Base-by-base conservation (phyloP, 108 stramenopile genomes). In the Nitzschia sp. region DNA sequence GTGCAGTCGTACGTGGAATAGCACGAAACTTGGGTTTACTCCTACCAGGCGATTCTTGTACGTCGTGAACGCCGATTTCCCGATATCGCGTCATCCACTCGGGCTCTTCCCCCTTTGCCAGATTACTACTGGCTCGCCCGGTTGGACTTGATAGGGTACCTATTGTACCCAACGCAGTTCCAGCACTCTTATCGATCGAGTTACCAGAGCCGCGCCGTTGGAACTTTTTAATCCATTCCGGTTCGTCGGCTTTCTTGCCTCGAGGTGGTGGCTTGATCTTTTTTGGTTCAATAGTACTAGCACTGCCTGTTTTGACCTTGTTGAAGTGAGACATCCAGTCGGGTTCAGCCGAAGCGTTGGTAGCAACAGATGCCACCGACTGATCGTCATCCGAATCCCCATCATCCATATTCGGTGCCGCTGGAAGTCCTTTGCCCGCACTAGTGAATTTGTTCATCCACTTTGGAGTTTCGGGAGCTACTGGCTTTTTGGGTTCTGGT, bases 391-490 rank as follows among this genome's bases (percentile, higher is more conserved):
- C 66, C 0, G 29, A 44, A 36, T 68, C 41, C 1, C 33, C 50
- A 19, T 52, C 50, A 16, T 65, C 64, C 32, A 65, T 65, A 13
- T 65, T 21, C 19, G 64, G 50, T 2, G 64, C 64, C 9, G 52
- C 28, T 1, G 50, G 50, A 19, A 65, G 17, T 8, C 60, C 64
- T 30, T 50, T 56, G 1, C 53, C 34, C 3, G 23, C 31, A 19
- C 54, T 16, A 33, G 41, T 22, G 55, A 69, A 69, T 23, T 59
- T 58, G 19, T 35, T 69, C 68, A 69, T 69, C 68, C 68, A 69
- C 19, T 69, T 19, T 1, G 68, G 68, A 1, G 58, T 68, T 21
- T 55, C 54, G 1, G 63, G 63, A 2, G 45, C 63, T 2, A 33
- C 41, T 5, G 23, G 6, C 11, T 27, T 30, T 32, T 26, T 23